These are phyloP conservation scores for Afroboletus lepidellus DNA, from an alignment of 1,284 basidiomycete genomes.

Conservation along the genomic window DNA sequence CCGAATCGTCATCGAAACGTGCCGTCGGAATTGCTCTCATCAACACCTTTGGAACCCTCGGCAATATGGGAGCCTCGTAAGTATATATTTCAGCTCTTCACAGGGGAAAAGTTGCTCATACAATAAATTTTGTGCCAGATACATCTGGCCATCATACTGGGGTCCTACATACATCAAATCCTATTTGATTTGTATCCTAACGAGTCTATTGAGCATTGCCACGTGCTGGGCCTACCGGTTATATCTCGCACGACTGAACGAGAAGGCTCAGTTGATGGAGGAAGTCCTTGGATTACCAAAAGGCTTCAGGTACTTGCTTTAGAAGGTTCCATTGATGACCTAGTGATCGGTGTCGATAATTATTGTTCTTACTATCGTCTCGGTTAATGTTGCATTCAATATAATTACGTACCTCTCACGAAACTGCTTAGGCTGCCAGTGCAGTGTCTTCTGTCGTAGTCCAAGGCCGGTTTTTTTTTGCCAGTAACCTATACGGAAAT, in stretches of 20 bases:
- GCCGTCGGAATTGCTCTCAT: slow-evolving; percentile 52
- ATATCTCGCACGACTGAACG: slow-evolving; percentile 50
- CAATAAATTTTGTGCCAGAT: slow-evolving; percentile 31
- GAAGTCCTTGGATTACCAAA: slow-evolving; percentile 29
- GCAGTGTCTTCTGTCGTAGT: too few relatives aligned
- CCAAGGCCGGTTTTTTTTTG: too few relatives aligned
- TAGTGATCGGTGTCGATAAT: background rate
- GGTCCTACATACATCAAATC: slow-evolving; percentile 37
- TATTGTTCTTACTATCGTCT: too few relatives aligned
- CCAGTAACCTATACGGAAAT: too few relatives aligned
- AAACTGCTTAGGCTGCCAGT: too few relatives aligned
- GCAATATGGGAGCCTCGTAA: slow-evolving; percentile 53
- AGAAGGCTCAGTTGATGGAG: slow-evolving; percentile 43
- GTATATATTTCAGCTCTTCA: slow-evolving; percentile 19
- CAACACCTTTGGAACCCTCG: slow-evolving; percentile 51
- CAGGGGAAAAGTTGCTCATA: background rate
- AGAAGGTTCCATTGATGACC: slow-evolving; percentile 4
- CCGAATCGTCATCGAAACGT: slow-evolving; percentile 47
- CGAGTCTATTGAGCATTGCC: slow-evolving; percentile 43
- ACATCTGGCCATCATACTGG: slow-evolving; percentile 40
- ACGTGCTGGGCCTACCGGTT: slow-evolving; percentile 56
- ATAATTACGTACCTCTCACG: too few relatives aligned
- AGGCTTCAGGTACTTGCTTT: slow-evolving; percentile 50
- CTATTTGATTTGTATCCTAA: slow-evolving; percentile 51
- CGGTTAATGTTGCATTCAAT: too few relatives aligned